Evolutionary conservation across 306 rosid species (phyloP), one percentile per base, ranked within the genome.

Genomic region (Betula pendula): DNA sequence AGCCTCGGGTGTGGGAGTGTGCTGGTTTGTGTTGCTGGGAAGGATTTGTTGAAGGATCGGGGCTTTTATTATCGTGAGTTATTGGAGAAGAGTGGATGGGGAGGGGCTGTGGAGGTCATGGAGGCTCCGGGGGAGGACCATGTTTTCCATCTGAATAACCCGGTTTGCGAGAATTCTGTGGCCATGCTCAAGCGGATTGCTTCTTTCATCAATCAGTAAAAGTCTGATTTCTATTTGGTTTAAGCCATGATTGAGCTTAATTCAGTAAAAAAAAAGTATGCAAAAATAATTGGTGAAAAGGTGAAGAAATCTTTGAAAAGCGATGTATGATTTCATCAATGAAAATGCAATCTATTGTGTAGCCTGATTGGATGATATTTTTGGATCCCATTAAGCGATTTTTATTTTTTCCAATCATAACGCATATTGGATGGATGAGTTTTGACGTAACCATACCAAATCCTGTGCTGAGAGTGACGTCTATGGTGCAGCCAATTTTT

Each of bases 11-110:
- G 85, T 40, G 70, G 35, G 49, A 89, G 83, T 45, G 90, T 93
- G 82, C 72, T 88, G 59, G 79, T 93, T 14, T 91, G 72, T 68
- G 86, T 91, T 40, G 98, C 93, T 6, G 96, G 69, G 89, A 75
- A 84, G 48, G 98, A 93, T 73, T 13, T 73, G 29, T n/a, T 87
- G 76, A 83, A 16, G 84, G 84, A 87, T 3, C 83, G 93, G 50
- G 95, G 88, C 1, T 81, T 27, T 85, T 55, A 72, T 52, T 93
- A 91, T 27, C 29, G 63, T 2, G 93, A 91, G 27, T 8, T 71
- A 20, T 58, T 93, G 78, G 69, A 72, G 45, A 88, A 86, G 71
- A 84, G 72, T 31, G 97, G 81, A 15, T 93, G 82, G 87, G 2
- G 2, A 1, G 98, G 97, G 1, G 56, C 31, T 29, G 88, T 81